Base-by-base conservation (phyloP, 805 yeast genomes). In the Kazachstania bromeliacearum region DNA sequence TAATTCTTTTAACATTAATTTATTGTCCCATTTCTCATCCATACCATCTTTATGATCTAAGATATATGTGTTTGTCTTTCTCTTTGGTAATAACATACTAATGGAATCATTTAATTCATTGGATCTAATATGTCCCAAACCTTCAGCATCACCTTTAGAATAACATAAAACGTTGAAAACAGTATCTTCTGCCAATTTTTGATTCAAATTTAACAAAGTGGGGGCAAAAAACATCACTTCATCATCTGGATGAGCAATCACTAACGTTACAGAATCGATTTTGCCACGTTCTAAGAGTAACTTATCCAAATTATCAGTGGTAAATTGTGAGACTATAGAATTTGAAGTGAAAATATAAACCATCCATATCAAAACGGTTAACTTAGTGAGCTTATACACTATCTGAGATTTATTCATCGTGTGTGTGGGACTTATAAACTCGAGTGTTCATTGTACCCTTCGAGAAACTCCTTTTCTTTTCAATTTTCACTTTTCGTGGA, bases 211-310 rank as follows among this genome's bases (percentile, higher is more conserved):
- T 21, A 54, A 31, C 15, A 57, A 33, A 8, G 55, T 66, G 0
- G 98, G 98, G 1, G 85, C 75, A 51, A 92, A 92, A 59, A 92
- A 92, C 98, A 92, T 92, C 35, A 85, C 88, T 60, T 92, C 99
- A 57, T 92, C 99, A 59, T 92, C 99, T 0, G 99, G 99, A 59
- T 92, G 99, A 0, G 95, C 96, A 28, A 87, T 78, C 9, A 89
- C 62, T 31, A 79, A 24, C 7, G 20, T 35, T 9, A 35, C 24
- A 5, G 33, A 16, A 23, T 29, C 8, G 4, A 28, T 12, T 3
- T 20, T 27, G 5, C 15, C 14, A 3, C 12, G 5, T 8, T 4
- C 20, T 4, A 10, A 7, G 7, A 12, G 5, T 7, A 24, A 10
- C 7, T 14, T 20, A 13, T 17, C 5, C 10, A 34, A 8, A 28